phyloP scores from a whole-genome alignment of 2,329 filamentous ascomycete genomes.

The Aspergillus costaricaensis region DNA sequence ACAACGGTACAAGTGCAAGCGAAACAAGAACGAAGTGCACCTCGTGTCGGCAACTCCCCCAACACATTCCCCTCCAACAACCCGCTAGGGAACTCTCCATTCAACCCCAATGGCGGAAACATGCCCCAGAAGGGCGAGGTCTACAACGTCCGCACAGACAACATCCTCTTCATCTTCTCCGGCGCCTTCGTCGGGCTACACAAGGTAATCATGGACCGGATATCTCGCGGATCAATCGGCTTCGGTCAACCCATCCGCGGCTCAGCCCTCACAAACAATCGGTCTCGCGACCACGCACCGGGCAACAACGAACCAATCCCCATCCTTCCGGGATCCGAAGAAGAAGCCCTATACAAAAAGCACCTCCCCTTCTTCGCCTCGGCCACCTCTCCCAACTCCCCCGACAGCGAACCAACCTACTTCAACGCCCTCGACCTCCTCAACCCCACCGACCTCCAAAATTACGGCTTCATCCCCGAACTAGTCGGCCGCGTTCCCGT shows the following conservation, averaged over 20 bases:
- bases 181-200: constrained; percentile 93
- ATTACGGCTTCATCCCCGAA: constrained; percentile 89
- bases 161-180: constrained; percentile 96
- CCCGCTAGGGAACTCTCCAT: constrained; percentile 36
- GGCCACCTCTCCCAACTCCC: constrained; percentile 49
- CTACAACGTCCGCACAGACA: constrained; percentile 83
- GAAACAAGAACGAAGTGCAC: constrained; percentile 58
- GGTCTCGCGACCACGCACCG: constrained; percentile 25
- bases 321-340: constrained; percentile 64
- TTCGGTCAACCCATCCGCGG: constrained; percentile 81
- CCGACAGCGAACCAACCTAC: constrained; percentile 47
- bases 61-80: constrained; percentile 43
- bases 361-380: constrained; percentile 61
- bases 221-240: constrained; percentile 82
- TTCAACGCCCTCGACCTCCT: constrained; percentile 69
- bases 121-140: constrained; percentile 56
- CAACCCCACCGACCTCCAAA: constrained; percentile 74
- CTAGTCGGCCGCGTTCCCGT: constrained; percentile 95
- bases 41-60: constrained; percentile 40
- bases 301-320: constrained; percentile 47
- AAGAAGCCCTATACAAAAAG: constrained; percentile 61
- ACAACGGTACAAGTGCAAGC: constrained; percentile 90
- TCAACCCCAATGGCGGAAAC: constrained; percentile 32
- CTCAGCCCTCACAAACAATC: constrained; percentile 35
- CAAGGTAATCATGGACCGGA: constrained; percentile 81